Percentiles rank a stretch among this genome's conserved stretches.
phyloP scores from a whole-genome alignment of 73 alveolate species.

The Uronychia setigera region DNA sequence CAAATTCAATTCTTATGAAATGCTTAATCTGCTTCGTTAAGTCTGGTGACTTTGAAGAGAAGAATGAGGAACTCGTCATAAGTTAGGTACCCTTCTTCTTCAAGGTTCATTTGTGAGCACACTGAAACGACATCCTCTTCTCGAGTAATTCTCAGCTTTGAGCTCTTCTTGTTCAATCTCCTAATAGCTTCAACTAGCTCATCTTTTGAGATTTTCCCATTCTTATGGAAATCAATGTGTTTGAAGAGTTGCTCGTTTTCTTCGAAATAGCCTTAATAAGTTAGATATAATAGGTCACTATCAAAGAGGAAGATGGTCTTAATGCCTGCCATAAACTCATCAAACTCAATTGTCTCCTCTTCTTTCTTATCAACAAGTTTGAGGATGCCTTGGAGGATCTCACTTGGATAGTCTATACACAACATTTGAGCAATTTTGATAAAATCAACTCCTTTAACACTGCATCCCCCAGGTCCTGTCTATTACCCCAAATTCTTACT shows the following conservation, averaged over 20 bases:
- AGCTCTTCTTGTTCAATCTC: slow-evolving; percentile 18
- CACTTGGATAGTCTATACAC: slow-evolving; percentile 75
- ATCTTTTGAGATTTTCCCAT: slow-evolving; percentile 41
- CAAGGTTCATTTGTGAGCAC: slow-evolving; percentile 14
- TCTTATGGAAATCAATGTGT: slow-evolving; percentile 49
- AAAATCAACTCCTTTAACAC: slow-evolving; percentile 71
- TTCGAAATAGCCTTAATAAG: slow-evolving; percentile 58
- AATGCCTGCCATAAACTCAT: slow-evolving; percentile 70
- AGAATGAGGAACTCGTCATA: slow-evolving; percentile 57
- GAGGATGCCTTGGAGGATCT: slow-evolving; percentile 62
- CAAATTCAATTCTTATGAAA: too few species aligned
- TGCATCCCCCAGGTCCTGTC: slow-evolving; percentile 21
- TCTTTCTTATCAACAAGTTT: slow-evolving; percentile 63
- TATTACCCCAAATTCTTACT: background rate
- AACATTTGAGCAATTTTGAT: slow-evolving; percentile 71
- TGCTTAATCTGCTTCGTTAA: too few species aligned
- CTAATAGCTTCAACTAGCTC: slow-evolving; percentile 35
- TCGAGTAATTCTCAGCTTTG: slow-evolving; percentile 48
- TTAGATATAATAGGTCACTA: too few species aligned
- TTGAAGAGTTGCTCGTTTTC: slow-evolving; percentile 65
- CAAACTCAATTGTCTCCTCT: slow-evolving; percentile 66
- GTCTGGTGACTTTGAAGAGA: slow-evolving; percentile 40
- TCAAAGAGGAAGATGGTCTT: slow-evolving; percentile 63
- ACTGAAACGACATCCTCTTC: slow-evolving; percentile 42
- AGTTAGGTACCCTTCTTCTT: slow-evolving; percentile 48